These are phyloP conservation scores for Imleria badia DNA, from an alignment of 768 basidiomycete genomes.

Conservation along the genomic window DNA sequence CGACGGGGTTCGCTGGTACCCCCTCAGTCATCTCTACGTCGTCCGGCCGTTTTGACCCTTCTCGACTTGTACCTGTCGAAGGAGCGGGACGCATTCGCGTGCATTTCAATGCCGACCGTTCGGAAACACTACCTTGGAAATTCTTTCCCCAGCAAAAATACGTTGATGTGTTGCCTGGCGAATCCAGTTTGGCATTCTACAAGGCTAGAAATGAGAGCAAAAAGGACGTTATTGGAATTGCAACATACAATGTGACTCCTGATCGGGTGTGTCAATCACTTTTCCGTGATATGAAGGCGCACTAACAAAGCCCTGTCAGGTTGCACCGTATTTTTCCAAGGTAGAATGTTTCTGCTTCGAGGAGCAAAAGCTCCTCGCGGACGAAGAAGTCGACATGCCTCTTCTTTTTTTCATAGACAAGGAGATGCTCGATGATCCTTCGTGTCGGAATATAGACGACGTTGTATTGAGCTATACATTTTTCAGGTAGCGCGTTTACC, in stretches of 20 bases:
- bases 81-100: slow-evolving; percentile 80
- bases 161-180: slow-evolving; percentile 90
- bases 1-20: slow-evolving; percentile 95
- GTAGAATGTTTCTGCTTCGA: slow-evolving; percentile 99
- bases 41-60: slow-evolving; percentile 72
- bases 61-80: slow-evolving; percentile 77
- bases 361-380: slow-evolving; percentile 91
- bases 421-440: slow-evolving; percentile 91
- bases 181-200: slow-evolving; percentile 96
- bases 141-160: slow-evolving; percentile 90
- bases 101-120: slow-evolving; percentile 91
- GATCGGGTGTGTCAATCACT: slow-evolving; percentile 64
- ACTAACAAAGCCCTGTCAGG: slow-evolving; percentile 41
- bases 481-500: slow-evolving; percentile 63
- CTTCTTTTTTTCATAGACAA: slow-evolving; percentile 99
- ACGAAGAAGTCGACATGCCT: slow-evolving; percentile 98
- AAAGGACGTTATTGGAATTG: slow-evolving; percentile 94
- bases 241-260: slow-evolving; percentile 99
- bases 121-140: slow-evolving; percentile 88
- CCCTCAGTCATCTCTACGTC: slow-evolving; percentile 75
- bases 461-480: slow-evolving; percentile 96
- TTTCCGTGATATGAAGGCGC: neutral
- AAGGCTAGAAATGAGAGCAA: slow-evolving; percentile 83
- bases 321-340: slow-evolving; percentile 98
- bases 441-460: slow-evolving; percentile 84